Evolutionary conservation across 2,329 filamentous ascomycete genomes (phyloP).

Genomic region (Fusarium illudens): DNA sequence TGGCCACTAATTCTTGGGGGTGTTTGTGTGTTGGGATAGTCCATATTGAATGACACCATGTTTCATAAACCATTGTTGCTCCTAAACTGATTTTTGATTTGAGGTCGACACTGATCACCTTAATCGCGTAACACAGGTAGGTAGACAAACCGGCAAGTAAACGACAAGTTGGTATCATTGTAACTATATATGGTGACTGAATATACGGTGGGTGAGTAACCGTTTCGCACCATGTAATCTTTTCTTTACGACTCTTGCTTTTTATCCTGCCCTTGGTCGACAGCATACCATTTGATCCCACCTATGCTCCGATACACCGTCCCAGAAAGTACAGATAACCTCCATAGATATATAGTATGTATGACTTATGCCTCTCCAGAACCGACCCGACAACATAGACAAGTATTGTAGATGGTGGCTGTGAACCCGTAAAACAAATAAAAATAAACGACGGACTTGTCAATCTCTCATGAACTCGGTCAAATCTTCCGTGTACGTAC

Average conservation of each 20-base stretch:
- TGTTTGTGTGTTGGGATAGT: slow-evolving; percentile 3
- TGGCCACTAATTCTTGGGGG: slow-evolving; percentile 26
- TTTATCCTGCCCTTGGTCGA: background rate
- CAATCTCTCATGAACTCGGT: background rate
- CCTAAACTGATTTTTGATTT: too few species aligned
- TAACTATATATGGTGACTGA: background rate
- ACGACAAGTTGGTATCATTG: background rate
- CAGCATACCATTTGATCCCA: background rate
- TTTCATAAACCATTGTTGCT: too few species aligned
- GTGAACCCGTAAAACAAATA: slow-evolving; percentile 1
- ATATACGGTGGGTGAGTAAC: background rate
- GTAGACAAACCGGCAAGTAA: background rate
- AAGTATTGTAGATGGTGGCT: slow-evolving; percentile 1
- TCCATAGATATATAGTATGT: background rate
- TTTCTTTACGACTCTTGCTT: background rate
- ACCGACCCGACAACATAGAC: background rate
- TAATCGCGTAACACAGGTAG: background rate
- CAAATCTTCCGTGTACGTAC: background rate
- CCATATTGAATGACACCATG: background rate
- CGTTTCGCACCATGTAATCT: background rate
- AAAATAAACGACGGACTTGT: slow-evolving; percentile 7
- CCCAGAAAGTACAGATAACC: background rate
- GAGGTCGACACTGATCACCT: too few species aligned
- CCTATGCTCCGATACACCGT: background rate
- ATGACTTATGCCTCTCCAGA: background rate